Evolutionary conservation across 202 grass and related monocot species (phyloP).

Genomic region (Dendrocalamus latiflorus): DNA sequence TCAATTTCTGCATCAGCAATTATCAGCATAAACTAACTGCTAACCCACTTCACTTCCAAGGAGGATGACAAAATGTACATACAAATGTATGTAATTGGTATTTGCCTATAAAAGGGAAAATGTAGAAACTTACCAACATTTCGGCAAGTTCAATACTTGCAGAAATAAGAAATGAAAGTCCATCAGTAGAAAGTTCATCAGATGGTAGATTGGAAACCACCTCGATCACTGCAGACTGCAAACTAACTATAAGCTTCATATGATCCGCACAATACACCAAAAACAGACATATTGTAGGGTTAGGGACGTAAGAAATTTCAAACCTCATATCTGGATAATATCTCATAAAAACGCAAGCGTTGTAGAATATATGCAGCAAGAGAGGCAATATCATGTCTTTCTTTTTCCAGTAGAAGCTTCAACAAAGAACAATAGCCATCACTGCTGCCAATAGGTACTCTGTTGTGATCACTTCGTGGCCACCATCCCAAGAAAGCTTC

Average conservation of each 20-base stretch:
- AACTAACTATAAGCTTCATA: slow-evolving; percentile 40
- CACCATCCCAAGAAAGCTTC: too few species aligned
- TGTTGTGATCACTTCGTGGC: too few species aligned
- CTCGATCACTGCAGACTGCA: slow-evolving; percentile 77
- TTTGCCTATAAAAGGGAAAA: neutral
- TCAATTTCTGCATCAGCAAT: slow-evolving; percentile 76
- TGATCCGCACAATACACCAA: slow-evolving; percentile 10
- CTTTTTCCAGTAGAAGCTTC: too few species aligned
- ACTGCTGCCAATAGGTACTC: too few species aligned
- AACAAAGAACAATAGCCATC: too few species aligned
- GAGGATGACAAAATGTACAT: slow-evolving; percentile 11
- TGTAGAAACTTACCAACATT: slow-evolving; percentile 58
- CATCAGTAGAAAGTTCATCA: slow-evolving; percentile 51
- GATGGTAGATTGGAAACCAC: slow-evolving; percentile 45
- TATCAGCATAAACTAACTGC: slow-evolving; percentile 14
- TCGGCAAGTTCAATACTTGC: slow-evolving; percentile 74
- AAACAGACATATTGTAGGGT: slow-evolving; percentile 4
- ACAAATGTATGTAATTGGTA: neutral
- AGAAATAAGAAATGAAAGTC: slow-evolving; percentile 49
- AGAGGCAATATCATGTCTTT: slow-evolving; percentile 77
- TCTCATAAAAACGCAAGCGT: slow-evolving; percentile 85
- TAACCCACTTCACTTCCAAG: slow-evolving; percentile 3
- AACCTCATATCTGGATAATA: slow-evolving; percentile 90
- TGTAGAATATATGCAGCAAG: slow-evolving; percentile 72
- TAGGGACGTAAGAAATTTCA: neutral